Percentiles rank a stretch among this genome's conserved stretches.
phyloP scores from a whole-genome alignment of 1,284 basidiomycete species.

The Ustilago loliicola region DNA sequence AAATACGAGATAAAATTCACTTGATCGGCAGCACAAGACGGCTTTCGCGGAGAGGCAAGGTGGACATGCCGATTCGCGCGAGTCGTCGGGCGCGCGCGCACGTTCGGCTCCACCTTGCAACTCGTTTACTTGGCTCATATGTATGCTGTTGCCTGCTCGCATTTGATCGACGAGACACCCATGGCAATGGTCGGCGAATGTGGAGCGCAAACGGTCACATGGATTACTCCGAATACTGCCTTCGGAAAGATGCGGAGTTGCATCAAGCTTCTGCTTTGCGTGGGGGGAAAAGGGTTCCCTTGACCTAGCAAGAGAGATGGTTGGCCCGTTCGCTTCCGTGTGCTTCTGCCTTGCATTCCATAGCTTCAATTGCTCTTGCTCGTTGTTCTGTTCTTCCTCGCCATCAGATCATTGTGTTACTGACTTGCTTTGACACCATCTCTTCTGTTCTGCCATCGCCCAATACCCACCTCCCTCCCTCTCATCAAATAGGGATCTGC shows the following conservation, averaged over 20 bases:
- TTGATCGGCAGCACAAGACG: background rate
- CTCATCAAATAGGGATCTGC: slow-evolving; percentile 24
- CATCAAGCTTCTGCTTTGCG: slow-evolving; percentile 12
- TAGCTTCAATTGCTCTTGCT: background rate
- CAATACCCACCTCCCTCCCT: background rate
- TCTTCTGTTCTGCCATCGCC: background rate
- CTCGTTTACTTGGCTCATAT: background rate
- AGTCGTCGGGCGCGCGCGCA: background rate
- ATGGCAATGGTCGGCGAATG: background rate
- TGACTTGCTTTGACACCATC: slow-evolving; percentile 1
- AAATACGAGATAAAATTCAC: background rate
- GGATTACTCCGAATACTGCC: slow-evolving; percentile 17
- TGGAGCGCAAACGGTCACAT: background rate
- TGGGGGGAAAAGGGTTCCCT: background rate
- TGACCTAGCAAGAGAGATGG: background rate
- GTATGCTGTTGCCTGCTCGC: background rate
- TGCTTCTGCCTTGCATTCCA: background rate
- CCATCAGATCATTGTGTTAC: slow-evolving; percentile 16
- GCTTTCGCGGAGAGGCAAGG: background rate
- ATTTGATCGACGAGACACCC: background rate
- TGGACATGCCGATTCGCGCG: background rate
- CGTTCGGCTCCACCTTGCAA: slow-evolving; percentile 5
- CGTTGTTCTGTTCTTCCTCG: background rate
- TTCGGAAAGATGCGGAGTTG: slow-evolving; percentile 48
- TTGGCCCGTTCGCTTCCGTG: slow-evolving; percentile 39